Evolutionary conservation across 352 stramenopile species (phyloP).

Genomic region (Phytophthora hybrid): DNA sequence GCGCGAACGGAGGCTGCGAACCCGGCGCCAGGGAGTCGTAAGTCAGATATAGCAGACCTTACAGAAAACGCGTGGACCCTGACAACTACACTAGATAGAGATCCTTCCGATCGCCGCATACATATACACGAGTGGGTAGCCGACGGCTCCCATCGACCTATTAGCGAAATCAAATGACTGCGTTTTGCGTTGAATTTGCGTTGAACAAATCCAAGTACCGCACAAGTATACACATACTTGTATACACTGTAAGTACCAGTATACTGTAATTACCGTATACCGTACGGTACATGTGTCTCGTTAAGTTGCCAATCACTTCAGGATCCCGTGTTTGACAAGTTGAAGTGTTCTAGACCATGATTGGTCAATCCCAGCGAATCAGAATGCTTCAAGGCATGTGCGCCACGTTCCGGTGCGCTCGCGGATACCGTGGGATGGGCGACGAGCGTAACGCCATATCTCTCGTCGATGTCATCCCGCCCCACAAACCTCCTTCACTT

Average conservation of each 20-base stretch:
- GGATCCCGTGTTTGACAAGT: slow-evolving; percentile 18
- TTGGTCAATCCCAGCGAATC: slow-evolving; percentile 58
- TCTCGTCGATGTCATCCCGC: slow-evolving; percentile 46
- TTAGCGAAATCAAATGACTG: slow-evolving; percentile 18
- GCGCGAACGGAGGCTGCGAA: slow-evolving; percentile 35
- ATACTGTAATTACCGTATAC: no score
- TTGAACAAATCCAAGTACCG: no score
- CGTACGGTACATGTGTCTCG: neutral
- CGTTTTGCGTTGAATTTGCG: slow-evolving; percentile 4
- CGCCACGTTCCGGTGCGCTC: slow-evolving; percentile 41
- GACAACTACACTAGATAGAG: slow-evolving; percentile 46
- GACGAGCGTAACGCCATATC: slow-evolving; percentile 21
- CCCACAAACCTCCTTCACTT: neutral
- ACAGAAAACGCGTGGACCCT: slow-evolving; percentile 12
- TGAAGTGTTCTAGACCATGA: slow-evolving; percentile 35
- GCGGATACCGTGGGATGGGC: slow-evolving; percentile 35
- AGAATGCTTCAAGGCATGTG: slow-evolving; percentile 55
- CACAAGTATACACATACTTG: no score
- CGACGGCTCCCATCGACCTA: neutral
- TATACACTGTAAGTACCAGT: no score
- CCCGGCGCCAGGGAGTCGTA: slow-evolving; percentile 34
- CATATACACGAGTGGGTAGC: slow-evolving; percentile 7
- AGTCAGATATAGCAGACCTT: slow-evolving; percentile 5
- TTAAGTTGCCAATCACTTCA: slow-evolving; percentile 18
- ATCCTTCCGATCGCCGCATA: slow-evolving; percentile 18